These are phyloP conservation scores for Aspergillus pseudoglaucus DNA, from an alignment of 2,329 filamentous ascomycete species.

Conservation along the genomic window DNA sequence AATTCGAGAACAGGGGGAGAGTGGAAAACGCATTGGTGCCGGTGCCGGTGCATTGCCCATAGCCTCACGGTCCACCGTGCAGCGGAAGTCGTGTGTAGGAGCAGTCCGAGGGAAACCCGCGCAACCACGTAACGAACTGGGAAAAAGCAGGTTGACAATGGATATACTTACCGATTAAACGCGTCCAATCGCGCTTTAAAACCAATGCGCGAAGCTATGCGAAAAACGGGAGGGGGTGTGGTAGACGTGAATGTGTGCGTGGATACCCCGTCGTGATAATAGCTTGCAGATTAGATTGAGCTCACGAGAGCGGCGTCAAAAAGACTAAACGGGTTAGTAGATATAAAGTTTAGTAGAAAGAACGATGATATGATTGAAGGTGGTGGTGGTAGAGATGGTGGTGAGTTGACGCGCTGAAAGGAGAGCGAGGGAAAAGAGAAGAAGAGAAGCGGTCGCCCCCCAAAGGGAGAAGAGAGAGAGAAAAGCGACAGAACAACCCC, in stretches of 20 bases:
- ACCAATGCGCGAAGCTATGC: conserved; percentile 6
- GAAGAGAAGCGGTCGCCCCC: conserved; percentile 11
- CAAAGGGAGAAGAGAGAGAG: conserved; percentile 15
- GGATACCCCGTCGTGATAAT: too few species aligned
- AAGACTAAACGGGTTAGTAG: too few species aligned
- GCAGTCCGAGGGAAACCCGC: neutral
- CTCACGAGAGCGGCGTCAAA: too few species aligned
- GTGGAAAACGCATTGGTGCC: neutral
- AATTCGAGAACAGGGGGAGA: neutral
- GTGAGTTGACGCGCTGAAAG: neutral
- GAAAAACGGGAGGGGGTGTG: conserved; percentile 2
- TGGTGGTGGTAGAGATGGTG: neutral
- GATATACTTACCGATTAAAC: conserved; percentile 14
- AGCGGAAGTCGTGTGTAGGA: neutral
- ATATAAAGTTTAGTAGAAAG: too few species aligned
- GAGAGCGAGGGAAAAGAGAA: conserved; percentile 9
- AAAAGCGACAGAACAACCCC: conserved; percentile 6
- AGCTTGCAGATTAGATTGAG: too few species aligned
- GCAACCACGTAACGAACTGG: neutral
- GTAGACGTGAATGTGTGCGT: conserved; percentile 1
- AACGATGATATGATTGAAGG: neutral
- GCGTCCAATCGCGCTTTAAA: conserved; percentile 17
- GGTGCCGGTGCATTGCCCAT: neutral
- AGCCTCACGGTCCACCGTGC: neutral
- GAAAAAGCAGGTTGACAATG: neutral